Percentiles rank a stretch among this genome's conserved stretches.
Evolutionary conservation across 495 filamentous ascomycete genomes (phyloP).

Genomic region (Hamigera avellanea): DNA sequence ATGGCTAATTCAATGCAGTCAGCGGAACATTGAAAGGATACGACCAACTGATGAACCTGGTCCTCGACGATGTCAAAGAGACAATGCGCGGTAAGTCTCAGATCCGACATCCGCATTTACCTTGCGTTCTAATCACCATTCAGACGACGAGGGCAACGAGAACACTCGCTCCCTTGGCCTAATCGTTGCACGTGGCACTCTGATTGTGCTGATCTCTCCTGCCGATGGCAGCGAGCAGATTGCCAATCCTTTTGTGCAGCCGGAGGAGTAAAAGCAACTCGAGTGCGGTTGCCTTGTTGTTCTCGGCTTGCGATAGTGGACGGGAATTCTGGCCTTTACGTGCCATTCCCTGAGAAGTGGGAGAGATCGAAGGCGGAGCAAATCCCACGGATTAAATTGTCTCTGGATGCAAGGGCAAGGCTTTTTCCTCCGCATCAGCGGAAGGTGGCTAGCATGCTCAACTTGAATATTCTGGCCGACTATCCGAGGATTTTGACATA

Average conservation of each 20-base stretch:
- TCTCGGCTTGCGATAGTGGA: not conserved
- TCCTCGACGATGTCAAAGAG: conserved; percentile 90
- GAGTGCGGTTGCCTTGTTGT: not conserved
- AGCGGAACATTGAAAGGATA: conserved; percentile 85
- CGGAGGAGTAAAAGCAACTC: conserved; percentile 39
- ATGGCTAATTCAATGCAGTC: conserved; percentile 40
- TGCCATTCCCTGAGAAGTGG: no score
- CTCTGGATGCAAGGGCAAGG: no score
- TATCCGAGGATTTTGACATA: no score
- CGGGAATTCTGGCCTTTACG: not conserved
- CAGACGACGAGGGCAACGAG: conserved; percentile 85
- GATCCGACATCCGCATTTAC: not conserved
- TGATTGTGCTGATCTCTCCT: conserved; percentile 85
- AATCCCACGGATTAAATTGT: no score
- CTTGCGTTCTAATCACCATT: conserved; percentile 6
- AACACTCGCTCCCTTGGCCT: conserved; percentile 75
- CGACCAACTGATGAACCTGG: conserved; percentile 95
- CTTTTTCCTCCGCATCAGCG: no score
- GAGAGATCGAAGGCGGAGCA: no score
- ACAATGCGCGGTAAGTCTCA: conserved; percentile 58
- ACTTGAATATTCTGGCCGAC: no score
- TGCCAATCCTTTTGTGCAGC: conserved; percentile 77
- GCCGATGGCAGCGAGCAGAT: conserved; percentile 93
- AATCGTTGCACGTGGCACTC: conserved; percentile 82
- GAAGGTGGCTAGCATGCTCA: no score